Conservation (phyloP, 805 yeast species). For the Metschnikowia dekortorum region DNA sequence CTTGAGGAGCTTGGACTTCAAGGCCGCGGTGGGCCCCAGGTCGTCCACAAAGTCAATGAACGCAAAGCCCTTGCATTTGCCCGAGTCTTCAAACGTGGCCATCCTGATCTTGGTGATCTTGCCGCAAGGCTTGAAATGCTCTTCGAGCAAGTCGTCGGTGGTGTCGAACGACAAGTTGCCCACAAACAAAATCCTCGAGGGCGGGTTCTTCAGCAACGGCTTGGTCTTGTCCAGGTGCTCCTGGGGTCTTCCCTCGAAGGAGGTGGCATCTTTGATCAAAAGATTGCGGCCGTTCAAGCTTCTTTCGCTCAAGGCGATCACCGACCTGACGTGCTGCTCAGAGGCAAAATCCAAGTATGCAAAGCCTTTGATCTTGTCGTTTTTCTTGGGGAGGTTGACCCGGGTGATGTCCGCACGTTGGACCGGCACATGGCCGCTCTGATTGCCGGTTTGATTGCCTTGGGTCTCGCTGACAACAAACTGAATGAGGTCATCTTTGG, state of each 20-base stretch:
- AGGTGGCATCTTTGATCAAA: slow-evolving; percentile 73
- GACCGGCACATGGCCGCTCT: slow-evolving; percentile 31
- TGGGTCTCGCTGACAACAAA: slow-evolving; percentile 61
- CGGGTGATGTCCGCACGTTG: slow-evolving; percentile 62
- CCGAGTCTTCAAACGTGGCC: slow-evolving; percentile 97
- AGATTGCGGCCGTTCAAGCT: slow-evolving; percentile 79
- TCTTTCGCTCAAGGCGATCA: slow-evolving; percentile 64
- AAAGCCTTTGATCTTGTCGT: slow-evolving; percentile 73
- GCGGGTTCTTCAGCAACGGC: slow-evolving; percentile 66
- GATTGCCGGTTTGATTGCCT: slow-evolving; percentile 18
- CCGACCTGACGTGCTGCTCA: slow-evolving; percentile 55
- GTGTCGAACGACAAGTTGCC: slow-evolving; percentile 94
- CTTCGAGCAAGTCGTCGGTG: slow-evolving; percentile 68
- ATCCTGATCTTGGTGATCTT: slow-evolving; percentile 79
- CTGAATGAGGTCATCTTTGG: slow-evolving; percentile 63
- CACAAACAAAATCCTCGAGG: slow-evolving; percentile 82
- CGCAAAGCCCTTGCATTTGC: slow-evolving; percentile 95
- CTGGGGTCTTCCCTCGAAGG: slow-evolving; percentile 83
- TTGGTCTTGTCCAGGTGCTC: slow-evolving; percentile 42
- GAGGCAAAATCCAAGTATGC: slow-evolving; percentile 82
- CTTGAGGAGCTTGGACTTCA: slow-evolving; percentile 64
- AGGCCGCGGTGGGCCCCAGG: slow-evolving; percentile 77
- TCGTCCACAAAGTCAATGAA: slow-evolving; percentile 82
- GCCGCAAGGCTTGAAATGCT: slow-evolving; percentile 89
- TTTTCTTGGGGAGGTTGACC: slow-evolving; percentile 74